Base-by-base conservation (phyloP, 1,284 basidiomycete species). In the Pseudozyma sp. region DNA sequence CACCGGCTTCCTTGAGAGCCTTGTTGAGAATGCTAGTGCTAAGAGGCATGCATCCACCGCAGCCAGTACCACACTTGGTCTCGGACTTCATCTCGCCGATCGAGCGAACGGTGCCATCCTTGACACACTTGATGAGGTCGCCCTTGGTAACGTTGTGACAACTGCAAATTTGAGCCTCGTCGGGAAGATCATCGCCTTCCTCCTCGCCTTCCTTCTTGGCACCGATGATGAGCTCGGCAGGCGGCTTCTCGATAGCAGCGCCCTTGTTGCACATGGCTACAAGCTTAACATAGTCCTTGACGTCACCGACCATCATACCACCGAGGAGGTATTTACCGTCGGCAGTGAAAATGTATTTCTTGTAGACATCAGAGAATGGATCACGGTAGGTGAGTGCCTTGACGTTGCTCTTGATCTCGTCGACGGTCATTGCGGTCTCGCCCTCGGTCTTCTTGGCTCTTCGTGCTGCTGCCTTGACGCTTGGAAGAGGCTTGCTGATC, bases 251-350 rank as follows among this genome's bases (percentile, higher is more conserved):
- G 48, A 92, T 86, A 5, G 88, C 77, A 88, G 91, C 90, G 88
- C 90, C 90, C 86, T 92, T 92, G 87, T 91, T 92, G 48, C 91
- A 90, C 36, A 92, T 87, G 5, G 89, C 87, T 12, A 92, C 88
- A 6, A 92, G 87, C 85, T 92, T 92, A 70, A 90, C 88, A 76
- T 89, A 93, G 81, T 92, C 90, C 48, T 87, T 87, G 35, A 90
- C 89, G 78, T 93, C 91, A 2, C 92, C 92, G 14, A 93, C 89
- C 91, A 93, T 92, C 89, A 92, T 92, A 2, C 92, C 92, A 9
- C 92, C 92, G 6, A 93, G 85, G 4, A 93, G 86, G 73, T 91
- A 88, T 82, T 90, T 90, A 18, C 92, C 92, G 80, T 92, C 91
- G 11, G 88, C 87, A n/a, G 88, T 91, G 82, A 93, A 93, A 58